Percentiles rank a stretch among this genome's conserved stretches.
Conservation (phyloP, 1,284 basidiomycete species). For the Heterobasidion irregulare region DNA sequence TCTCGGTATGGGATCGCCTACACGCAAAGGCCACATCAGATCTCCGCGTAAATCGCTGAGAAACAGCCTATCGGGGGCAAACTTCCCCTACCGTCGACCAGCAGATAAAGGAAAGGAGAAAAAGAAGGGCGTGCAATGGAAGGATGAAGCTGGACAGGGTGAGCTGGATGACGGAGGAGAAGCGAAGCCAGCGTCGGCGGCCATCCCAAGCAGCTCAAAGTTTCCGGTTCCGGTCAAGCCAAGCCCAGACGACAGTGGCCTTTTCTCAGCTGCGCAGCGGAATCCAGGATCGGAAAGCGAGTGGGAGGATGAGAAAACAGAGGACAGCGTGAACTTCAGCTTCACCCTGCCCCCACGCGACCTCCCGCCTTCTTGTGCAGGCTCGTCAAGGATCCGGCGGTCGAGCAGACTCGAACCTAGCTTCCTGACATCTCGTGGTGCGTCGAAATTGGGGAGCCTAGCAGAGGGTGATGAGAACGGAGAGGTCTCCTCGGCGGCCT, state of each 20-base stretch:
- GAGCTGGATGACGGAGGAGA: conserved; percentile 63
- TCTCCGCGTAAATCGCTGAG: conserved; percentile 48
- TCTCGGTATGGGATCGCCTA: conserved; percentile 24
- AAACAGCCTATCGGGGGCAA: conserved; percentile 22
- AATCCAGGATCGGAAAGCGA: conserved; percentile 63
- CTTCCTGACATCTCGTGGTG: conserved; percentile 54
- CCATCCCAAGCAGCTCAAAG: conserved; percentile 16
- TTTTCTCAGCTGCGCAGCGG: conserved; percentile 12
- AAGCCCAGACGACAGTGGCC: conserved; percentile 13
- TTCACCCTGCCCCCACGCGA: conserved; percentile 29
- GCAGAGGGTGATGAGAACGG: conserved; percentile 61
- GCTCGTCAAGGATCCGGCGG: conserved; percentile 7
- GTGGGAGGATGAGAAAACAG: conserved; percentile 82
- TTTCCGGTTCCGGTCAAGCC: conserved; percentile 28
- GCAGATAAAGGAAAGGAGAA: conserved; percentile 53
- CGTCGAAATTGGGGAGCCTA: conserved; percentile 50
- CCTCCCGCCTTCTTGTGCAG: conserved; percentile 19
- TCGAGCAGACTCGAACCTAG: conserved; percentile 54
- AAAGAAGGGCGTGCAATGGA: conserved; percentile 84
- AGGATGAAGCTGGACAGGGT: conserved; percentile 82
- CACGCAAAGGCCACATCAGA: conserved; percentile 17
- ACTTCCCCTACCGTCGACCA: conserved; percentile 49
- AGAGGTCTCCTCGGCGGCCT: conserved; percentile 11
- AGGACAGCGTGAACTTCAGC: conserved; percentile 56
- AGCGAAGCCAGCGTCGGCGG: conserved; percentile 27